Base-by-base conservation (phyloP, 1,139 yeast species). In the Hanseniaspora sp. region DNA sequence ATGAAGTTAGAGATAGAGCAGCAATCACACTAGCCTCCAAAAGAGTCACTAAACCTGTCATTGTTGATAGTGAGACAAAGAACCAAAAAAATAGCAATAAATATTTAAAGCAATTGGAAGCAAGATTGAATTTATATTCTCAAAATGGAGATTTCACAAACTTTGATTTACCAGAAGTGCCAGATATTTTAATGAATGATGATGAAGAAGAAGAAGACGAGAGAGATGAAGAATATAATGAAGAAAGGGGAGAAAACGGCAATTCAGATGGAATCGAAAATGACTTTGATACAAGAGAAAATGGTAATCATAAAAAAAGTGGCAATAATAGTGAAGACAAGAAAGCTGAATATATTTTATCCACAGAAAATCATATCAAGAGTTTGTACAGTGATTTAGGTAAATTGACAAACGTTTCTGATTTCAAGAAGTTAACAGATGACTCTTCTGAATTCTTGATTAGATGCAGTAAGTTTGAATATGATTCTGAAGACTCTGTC, bases 1-100 rank as follows among this genome's bases (percentile, higher is more conserved):
- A 92, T 69, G 99, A 92, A 71, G 98, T 94, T 41, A 86, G 99
- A 73, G 99, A 92, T 68, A 82, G 99, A 67, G 96, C 98, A 8
- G 87, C 95, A 1, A 74, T 92, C 60, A 82, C 95, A 4, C 74
- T 90, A 56, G 71, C 75, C 42, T 71, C 74, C 53, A 77, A 77
- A 55, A 70, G 74, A 45, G 63, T 62, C 41, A 57, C 59, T 35
- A 59, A 65, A 28, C 74, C 78, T 40, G 64, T 67, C 46, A 68
- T 70, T 48, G 17, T 49, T 15, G 38, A 41, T 13, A 18, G 23
- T 7, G 38, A 43, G 23, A 23, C 23, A n/a, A 38, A 83, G 56
- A 85, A 90, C 52, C 78, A 79, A 55, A n/a, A n/a, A n/a, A 74
- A 81, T 56, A 78, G 77, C 59, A 88, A 80, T 67, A 52, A 40